Conservation (phyloP, 345 rosid species). For the Dimocarpus longan region DNA sequence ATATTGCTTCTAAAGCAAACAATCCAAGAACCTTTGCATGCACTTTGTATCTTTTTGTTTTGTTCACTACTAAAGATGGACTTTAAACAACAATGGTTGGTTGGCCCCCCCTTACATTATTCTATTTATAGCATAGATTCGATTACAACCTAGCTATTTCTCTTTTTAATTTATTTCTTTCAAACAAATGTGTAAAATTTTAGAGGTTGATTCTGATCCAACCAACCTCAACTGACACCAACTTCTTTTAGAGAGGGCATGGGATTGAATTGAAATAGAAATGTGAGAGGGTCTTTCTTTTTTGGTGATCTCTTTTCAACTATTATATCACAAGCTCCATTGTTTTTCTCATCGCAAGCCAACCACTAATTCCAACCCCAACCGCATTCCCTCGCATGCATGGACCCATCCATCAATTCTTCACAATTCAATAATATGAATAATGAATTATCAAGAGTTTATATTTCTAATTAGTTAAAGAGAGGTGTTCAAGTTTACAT, state of each 20-base stretch:
- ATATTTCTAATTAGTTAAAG: too few relatives aligned
- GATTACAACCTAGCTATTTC: conserved; percentile 7
- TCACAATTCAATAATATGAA: neutral
- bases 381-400: neutral
- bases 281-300: neutral
- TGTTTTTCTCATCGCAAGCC: conserved; percentile 25
- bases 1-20: conserved; percentile 26
- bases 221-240: conserved; percentile 40
- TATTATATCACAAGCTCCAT: conserved; percentile 28
- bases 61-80: neutral
- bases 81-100: neutral
- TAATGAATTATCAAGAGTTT: too few relatives aligned
- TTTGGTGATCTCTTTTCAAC: conserved; percentile 43
- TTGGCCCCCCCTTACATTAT: neutral
- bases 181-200: conserved; percentile 6
- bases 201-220: conserved; percentile 29
- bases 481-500: too few relatives aligned
- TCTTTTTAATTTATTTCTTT: neutral
- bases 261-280: conserved; percentile 16
- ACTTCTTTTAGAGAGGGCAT: conserved; percentile 16
- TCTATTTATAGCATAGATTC: neutral
- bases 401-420: too few relatives aligned
- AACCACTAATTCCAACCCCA: conserved; percentile 27
- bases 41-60: neutral
- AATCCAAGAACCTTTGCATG: conserved; percentile 13